phyloP scores from a whole-genome alignment of 441 rosid species.

The Jatropha multifida region DNA sequence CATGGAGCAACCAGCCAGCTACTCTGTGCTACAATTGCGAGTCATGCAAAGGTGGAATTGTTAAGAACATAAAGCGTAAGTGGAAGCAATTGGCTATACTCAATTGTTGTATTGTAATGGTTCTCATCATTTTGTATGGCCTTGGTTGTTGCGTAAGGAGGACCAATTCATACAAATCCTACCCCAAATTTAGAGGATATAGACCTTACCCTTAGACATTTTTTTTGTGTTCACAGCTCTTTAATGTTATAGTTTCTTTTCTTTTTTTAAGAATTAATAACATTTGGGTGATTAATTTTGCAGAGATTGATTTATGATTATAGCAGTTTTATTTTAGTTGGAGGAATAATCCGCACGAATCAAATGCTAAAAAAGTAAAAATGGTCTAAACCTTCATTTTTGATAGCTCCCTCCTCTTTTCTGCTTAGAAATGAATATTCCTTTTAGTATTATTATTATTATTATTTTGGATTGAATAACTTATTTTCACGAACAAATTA shows the following conservation, averaged over 20 bases:
- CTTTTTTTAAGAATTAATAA: not conserved
- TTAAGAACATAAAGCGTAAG: constrained; percentile 37
- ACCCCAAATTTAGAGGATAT: constrained; percentile 30
- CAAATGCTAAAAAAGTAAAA: no score
- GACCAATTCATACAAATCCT: constrained; percentile 25
- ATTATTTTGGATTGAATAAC: no score
- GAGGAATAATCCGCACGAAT: no score
- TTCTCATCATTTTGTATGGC: constrained; percentile 43
- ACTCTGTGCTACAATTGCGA: constrained; percentile 49
- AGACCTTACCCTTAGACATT: constrained; percentile 36
- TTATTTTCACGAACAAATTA: no score
- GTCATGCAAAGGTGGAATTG: constrained; percentile 56
- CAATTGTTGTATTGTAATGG: constrained; percentile 32
- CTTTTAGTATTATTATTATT: no score
- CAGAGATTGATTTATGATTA: no score
- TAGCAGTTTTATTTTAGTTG: no score
- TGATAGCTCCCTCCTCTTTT: no score
- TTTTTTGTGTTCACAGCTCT: not conserved
- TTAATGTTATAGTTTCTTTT: not conserved
- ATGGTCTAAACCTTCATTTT: no score
- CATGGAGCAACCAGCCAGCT: constrained; percentile 53
- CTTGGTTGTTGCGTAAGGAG: constrained; percentile 51
- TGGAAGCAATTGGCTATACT: constrained; percentile 51
- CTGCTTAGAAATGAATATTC: no score
- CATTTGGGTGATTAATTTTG: no score